These are phyloP conservation scores for Phytophthora kernoviae DNA, from an alignment of 352 stramenopile species.

Conservation along the genomic window DNA sequence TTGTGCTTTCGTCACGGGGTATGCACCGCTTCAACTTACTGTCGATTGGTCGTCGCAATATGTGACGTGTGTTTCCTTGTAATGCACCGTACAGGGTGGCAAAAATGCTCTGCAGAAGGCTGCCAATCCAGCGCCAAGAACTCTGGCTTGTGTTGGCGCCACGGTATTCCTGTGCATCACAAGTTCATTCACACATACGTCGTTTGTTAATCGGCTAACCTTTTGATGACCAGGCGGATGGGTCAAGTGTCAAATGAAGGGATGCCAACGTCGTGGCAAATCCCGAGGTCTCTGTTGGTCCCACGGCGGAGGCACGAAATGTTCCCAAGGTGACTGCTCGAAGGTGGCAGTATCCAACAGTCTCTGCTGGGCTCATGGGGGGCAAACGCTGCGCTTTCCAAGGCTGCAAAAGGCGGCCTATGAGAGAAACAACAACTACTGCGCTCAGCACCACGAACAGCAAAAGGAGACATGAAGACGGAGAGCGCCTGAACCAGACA, in stretches of 20 bases:
- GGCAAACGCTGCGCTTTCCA: conserved; percentile 41
- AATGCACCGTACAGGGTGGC: conserved; percentile 27
- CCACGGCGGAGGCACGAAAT: conserved; percentile 47
- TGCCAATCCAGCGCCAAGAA: conserved; percentile 49
- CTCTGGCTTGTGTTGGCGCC: conserved; percentile 39
- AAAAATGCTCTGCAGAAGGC: conserved; percentile 38
- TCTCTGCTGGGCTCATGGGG: conserved; percentile 43
- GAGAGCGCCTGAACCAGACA: conserved; percentile 4
- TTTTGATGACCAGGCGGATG: conserved; percentile 31
- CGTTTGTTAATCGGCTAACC: neutral
- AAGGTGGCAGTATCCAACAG: conserved; percentile 49
- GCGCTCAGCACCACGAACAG: conserved; percentile 35
- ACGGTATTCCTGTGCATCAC: conserved; percentile 25
- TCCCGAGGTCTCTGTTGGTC: conserved; percentile 51
- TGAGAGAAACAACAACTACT: conserved; percentile 48
- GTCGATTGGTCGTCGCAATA: neutral
- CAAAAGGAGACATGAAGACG: neutral
- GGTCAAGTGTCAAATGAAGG: conserved; percentile 43
- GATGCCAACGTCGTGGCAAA: conserved; percentile 43
- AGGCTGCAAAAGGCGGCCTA: conserved; percentile 46
- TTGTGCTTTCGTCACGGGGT: conserved; percentile 55
- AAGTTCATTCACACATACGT: neutral
- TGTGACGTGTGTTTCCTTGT: conserved; percentile 6
- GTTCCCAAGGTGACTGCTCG: conserved; percentile 22
- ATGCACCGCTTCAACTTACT: conserved; percentile 10